These are phyloP conservation scores for Glycine soja DNA, from an alignment of 306 rosid genomes.

Conservation along the genomic window DNA sequence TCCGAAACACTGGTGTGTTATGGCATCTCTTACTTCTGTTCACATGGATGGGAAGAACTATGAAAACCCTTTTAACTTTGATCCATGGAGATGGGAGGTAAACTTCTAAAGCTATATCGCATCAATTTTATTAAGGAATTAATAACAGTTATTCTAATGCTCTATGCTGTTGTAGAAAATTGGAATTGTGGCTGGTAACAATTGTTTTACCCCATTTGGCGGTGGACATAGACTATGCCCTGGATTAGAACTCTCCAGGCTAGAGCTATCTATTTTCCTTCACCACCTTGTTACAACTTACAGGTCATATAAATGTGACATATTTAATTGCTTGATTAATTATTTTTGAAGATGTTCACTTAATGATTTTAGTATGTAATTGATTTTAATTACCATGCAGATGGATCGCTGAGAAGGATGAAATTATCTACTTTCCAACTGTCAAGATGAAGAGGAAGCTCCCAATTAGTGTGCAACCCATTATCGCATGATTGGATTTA, in stretches of 20 bases:
- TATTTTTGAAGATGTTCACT: background rate
- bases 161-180: slow-evolving; percentile 43
- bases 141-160: background rate
- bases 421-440: slow-evolving; percentile 72
- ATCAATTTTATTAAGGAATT: background rate
- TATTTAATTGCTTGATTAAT: background rate
- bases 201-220: slow-evolving; percentile 79
- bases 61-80: slow-evolving; percentile 69
- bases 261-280: slow-evolving; percentile 71
- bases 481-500: slow-evolving; percentile 22
- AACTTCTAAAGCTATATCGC: background rate
- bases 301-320: slow-evolving; percentile 51
- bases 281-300: slow-evolving; percentile 72
- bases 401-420: slow-evolving; percentile 77
- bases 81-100: slow-evolving; percentile 99
- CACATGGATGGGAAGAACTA: slow-evolving; percentile 75
- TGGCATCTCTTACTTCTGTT: slow-evolving; percentile 87
- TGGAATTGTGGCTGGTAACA: slow-evolving; percentile 55
- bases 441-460: slow-evolving; percentile 85
- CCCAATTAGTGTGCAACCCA: slow-evolving; percentile 64
- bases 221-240: slow-evolving; percentile 96
- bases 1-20: slow-evolving; percentile 65
- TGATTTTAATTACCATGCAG: slow-evolving; percentile 51
- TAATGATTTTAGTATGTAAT: background rate
- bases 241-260: slow-evolving; percentile 84